Evolutionary conservation across 2,329 filamentous ascomycete species (phyloP), one percentile per base, ranked within the genome.

Genomic region (Boeremia exigua): DNA sequence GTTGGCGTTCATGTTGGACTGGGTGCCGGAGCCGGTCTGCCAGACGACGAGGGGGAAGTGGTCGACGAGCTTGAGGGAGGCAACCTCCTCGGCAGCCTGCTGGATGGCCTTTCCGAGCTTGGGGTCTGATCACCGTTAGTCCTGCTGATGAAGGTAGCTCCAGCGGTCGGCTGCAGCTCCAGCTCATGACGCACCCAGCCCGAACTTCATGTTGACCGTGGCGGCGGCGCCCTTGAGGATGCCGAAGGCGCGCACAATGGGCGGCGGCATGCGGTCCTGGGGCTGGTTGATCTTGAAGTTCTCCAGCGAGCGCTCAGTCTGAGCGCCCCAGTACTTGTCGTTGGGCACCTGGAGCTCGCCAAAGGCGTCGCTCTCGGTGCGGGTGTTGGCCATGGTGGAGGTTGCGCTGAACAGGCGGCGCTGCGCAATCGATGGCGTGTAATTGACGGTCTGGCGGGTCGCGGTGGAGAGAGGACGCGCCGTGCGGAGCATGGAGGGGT

Each of bases 1-100:
- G 83, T 99, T 99, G 76, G 94, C 93, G 82, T 99, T 99, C 95
- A 98, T 98, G 87, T 96, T 98, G 78, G 93, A 97, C 84, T 98
- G 95, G 28, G 95, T 98, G 75, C 95, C 95, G 46, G 95, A 98
- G 62, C 95, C 95, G 50, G 95, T 99, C 84, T 99, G 95, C 95
- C 95, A 99, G 74, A 99, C 94, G 54, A 98, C 94, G 59, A 98
- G 90, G 64, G 95, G 95, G 82, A 99, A 98, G 84, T 98, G 94
- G 78, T 97, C 93, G 72, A 96, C 78, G 70, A 98, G 88, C 85
- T 97, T 96, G 74, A 95, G 87, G 62, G 91, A 89, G 54, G 94
- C 93, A 36, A 99, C 94, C 82, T 99, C 95, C 61, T 88, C 85
- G 63, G 95, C 92, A 56, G 95, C 95, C 82, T 97, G 87, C 81